Evolutionary conservation across 352 stramenopile genomes (phyloP), one percentile per base, ranked within the genome.

Genomic region (Phytophthora aleatoria): DNA sequence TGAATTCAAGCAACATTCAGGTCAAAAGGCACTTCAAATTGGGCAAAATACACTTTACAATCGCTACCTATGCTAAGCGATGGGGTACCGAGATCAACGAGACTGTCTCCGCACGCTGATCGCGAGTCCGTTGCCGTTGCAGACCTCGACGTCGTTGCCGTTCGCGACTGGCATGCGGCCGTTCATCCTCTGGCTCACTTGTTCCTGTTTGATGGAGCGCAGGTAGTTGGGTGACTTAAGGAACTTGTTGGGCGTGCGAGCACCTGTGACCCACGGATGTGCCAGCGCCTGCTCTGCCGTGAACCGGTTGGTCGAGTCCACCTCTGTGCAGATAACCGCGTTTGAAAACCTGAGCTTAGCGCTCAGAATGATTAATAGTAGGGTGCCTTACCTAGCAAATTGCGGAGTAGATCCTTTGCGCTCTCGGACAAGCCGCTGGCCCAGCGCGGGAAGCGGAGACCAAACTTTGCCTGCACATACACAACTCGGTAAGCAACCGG

Each of bases 371-470:
- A 20, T 20, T 20, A 20, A 20, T 20, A 20, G 20, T 20, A 20
- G 20, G 20, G 28, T 36, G 33, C 64, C 26, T 20, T 61, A 91
- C 83, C 83, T 31, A 96, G 73, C 49, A 96, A 67, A 62, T 93
- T 82, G 20, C 83, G 83, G 24, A 96, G 76, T 47, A 96, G 62
- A 57, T 96, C 88, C 64, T 96, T 96, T 6, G 88, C 88, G 52
- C 85, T 91, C 35, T 92, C 85, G 11, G 88, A 96, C 9, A 96
- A 69, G 10, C 84, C 85, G 47, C 64, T 93, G 3, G 96, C 95
- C 96, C 97, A 99, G 13, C 90, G 79, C 27, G 96, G 95, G 58
- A 98, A 99, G 10, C 95, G 89, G 5, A 99, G 75, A 27, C 92
- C 87, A 73, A 98, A 99, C 68, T 98, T 98, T 24, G 83, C 77